Evolutionary conservation across 805 yeast species (phyloP).

Genomic region (Komagataella ulmi): DNA sequence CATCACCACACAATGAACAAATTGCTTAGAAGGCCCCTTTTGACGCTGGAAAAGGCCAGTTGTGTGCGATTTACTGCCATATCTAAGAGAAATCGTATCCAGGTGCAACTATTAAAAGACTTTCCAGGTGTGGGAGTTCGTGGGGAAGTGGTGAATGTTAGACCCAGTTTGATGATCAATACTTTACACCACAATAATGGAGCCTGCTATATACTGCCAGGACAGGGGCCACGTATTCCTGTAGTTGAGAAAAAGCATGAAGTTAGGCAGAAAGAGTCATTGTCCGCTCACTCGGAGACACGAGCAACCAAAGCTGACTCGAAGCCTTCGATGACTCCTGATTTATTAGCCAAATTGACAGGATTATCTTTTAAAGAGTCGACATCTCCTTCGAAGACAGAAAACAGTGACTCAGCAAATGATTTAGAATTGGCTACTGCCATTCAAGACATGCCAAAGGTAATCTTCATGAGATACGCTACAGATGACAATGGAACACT

Average conservation of each 20-base stretch:
- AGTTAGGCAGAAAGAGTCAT: slow-evolving; percentile 1
- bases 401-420: slow-evolving; percentile 7
- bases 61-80: slow-evolving; percentile 30
- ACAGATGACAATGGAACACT: slow-evolving; percentile 5
- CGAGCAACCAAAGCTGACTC: background rate
- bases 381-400: slow-evolving; percentile 8
- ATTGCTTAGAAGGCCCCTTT: background rate
- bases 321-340: slow-evolving; percentile 1
- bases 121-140: slow-evolving; percentile 46
- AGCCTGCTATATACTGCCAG: slow-evolving; percentile 52
- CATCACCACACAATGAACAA: background rate
- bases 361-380: slow-evolving; percentile 11
- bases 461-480: slow-evolving; percentile 13
- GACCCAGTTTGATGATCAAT: slow-evolving; percentile 77
- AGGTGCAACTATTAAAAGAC: slow-evolving; percentile 66
- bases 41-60: background rate
- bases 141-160: slow-evolving; percentile 67
- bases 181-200: slow-evolving; percentile 56
- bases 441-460: slow-evolving; percentile 11
- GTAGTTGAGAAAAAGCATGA: slow-evolving; percentile 12
- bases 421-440: background rate
- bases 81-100: slow-evolving; percentile 39
- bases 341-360: slow-evolving; percentile 15
- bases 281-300: background rate
- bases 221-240: slow-evolving; percentile 18